Base-by-base conservation (phyloP, 345 rosid genomes). In the Angophora floribunda region DNA sequence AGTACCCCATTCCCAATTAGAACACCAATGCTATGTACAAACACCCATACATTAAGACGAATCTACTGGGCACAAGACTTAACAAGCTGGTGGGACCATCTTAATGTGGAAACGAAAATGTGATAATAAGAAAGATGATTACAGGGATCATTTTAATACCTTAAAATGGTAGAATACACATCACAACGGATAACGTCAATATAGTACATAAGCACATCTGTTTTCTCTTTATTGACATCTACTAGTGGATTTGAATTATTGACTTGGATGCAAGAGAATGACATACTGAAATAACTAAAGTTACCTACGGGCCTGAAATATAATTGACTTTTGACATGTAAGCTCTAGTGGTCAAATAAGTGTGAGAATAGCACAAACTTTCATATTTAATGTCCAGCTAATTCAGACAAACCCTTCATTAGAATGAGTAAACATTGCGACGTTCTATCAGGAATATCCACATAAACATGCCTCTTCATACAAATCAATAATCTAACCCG, bases 151-250 rank as follows among this genome's bases (percentile, higher is more conserved):
- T 30, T 85, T 24, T 16, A 49, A 51, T 93, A 97, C 99, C 99
- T 96, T 85, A 97, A 91, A 86, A 97, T 94, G 52, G 97, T 93
- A 87, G 99, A 97, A 91, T 95, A 97, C 88, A 97, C 98, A 88
- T 97, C 99, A 51, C 99, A 96, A 26, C 98, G 99, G 63, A 96
- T 96, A 82, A 99, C 99, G 28, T 99, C 99, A 4, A 99, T 97
- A 87, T 99, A 96, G 85, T 97, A 97, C 99, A 97, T 97, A 88
- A 96, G 89, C 86, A 97, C 89, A 88, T 96, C 93, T 87, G 96
- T 93, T 52, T 94, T 94, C 47, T 95, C 96, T 92, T 95, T 95
- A 89, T 97, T 93, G 88, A 92, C 94, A 86, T 93, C 90, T 86
- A 94, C 93, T 89, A 97, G 91, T 89, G 97, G 98, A 92, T 97